Conservation (phyloP, 1,139 yeast genomes). For the Magnusiomyces suaveolens region DNA sequence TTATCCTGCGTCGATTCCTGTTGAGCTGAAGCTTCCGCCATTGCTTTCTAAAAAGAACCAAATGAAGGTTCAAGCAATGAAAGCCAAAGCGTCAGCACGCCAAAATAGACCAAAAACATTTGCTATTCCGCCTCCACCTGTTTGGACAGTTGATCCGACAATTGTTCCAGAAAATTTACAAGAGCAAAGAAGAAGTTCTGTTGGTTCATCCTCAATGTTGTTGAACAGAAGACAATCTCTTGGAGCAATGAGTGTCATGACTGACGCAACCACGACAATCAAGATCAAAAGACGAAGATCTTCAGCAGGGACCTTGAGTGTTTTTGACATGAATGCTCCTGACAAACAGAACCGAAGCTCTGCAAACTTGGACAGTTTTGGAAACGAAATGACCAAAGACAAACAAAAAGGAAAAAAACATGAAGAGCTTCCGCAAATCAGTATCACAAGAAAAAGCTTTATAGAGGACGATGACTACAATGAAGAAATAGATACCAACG, state of each 20-base stretch:
- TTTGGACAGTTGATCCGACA: conserved; percentile 12
- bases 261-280: conserved; percentile 12
- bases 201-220: conserved; percentile 5
- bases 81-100: conserved; percentile 4
- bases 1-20: conserved; percentile 33
- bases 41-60: conserved; percentile 20
- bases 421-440: not conserved
- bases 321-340: not conserved
- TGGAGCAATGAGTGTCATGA: conserved; percentile 9
- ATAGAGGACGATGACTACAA: no score
- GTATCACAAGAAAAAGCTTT: no score
- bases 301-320: conserved; percentile 8
- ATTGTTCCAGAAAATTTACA: conserved; percentile 6
- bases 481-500: not conserved
- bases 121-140: conserved; percentile 13
- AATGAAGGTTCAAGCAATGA: conserved; percentile 2
- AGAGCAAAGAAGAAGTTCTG: not conserved
- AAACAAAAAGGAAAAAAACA: no score
- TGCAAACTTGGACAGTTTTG: no score
- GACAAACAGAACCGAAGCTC: not conserved
- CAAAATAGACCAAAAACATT: conserved; percentile 6
- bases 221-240: conserved; percentile 6
- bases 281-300: conserved; percentile 6
- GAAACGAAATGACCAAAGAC: no score
- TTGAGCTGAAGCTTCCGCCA: conserved; percentile 22